These are phyloP conservation scores for Aspergillaceae sp. DNA, from an alignment of 2,329 filamentous ascomycete genomes.

Conservation along the genomic window DNA sequence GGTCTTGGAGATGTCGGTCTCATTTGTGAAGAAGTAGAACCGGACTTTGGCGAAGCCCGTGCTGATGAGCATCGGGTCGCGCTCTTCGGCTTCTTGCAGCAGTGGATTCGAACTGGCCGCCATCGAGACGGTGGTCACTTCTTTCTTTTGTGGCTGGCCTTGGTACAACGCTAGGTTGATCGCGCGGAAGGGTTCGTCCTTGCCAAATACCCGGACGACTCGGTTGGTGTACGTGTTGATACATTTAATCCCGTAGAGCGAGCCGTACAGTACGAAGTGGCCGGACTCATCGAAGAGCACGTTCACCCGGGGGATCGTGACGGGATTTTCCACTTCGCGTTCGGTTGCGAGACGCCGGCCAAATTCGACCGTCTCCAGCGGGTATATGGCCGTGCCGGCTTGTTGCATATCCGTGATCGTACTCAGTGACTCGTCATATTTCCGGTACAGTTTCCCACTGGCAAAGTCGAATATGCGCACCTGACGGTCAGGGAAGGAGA, in stretches of 20 bases:
- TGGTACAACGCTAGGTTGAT: constrained; percentile 84
- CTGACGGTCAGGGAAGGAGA: constrained; percentile 89
- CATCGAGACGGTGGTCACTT: constrained; percentile 90
- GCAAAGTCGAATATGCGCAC: constrained; percentile 89
- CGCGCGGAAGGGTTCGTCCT: constrained; percentile 78
- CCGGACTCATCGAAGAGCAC: constrained; percentile 94
- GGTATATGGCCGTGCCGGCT: constrained; percentile 71
- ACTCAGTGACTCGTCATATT: constrained; percentile 87
- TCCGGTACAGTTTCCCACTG: constrained; percentile 76
- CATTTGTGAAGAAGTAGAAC: constrained; percentile 98
- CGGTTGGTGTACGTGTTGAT: constrained; percentile 93
- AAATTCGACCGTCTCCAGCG: constrained; percentile 85
- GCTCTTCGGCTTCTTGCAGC: constrained; percentile 78
- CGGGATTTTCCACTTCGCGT: constrained; percentile 67
- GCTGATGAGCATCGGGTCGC: constrained; percentile 79
- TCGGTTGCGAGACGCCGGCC: constrained; percentile 79
- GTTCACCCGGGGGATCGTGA: constrained; percentile 63
- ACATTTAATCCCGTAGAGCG: constrained; percentile 85
- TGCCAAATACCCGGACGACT: constrained; percentile 80
- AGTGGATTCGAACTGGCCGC: constrained; percentile 90
- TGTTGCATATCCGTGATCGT: constrained; percentile 93
- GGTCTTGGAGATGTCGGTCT: constrained; percentile 71
- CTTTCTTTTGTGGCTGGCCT: constrained; percentile 89
- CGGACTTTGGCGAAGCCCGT: constrained; percentile 81
- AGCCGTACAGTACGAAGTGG: constrained; percentile 90